phyloP scores from a whole-genome alignment of 2,329 filamentous ascomycete genomes.

The Penicillium griseofulvum region DNA sequence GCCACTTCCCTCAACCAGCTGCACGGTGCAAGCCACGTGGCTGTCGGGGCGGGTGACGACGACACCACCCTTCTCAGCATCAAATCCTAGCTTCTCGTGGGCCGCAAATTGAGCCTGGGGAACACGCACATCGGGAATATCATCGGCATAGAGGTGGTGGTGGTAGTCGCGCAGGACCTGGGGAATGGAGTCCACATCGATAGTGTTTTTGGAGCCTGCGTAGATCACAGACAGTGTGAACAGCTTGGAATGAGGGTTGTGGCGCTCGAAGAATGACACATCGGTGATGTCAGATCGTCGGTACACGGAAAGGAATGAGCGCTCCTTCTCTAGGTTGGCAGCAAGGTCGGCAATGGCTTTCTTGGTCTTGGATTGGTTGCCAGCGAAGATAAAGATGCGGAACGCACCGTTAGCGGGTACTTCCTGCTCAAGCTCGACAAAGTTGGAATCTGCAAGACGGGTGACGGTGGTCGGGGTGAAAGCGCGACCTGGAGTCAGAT shows the following conservation, averaged over 20 bases:
- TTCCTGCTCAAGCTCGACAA: slow-evolving; percentile 86
- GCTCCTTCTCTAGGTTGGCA: slow-evolving; percentile 59
- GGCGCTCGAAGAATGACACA: slow-evolving; percentile 72
- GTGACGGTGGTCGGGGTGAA: slow-evolving; percentile 79
- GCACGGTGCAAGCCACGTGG: slow-evolving; percentile 75
- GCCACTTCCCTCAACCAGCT: slow-evolving; percentile 70
- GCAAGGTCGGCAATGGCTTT: slow-evolving; percentile 70
- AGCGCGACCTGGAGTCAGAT: slow-evolving; percentile 69
- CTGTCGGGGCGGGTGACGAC: slow-evolving; percentile 84
- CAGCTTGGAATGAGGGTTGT: slow-evolving; percentile 82
- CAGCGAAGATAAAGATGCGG: slow-evolving; percentile 83
- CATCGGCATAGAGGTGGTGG: slow-evolving; percentile 83
- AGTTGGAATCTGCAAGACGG: slow-evolving; percentile 81
- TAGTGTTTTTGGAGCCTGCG: slow-evolving; percentile 62
- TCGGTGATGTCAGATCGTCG: slow-evolving; percentile 58
- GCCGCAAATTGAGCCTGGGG: slow-evolving; percentile 69
- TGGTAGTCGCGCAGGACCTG: slow-evolving; percentile 69
- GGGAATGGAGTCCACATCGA: slow-evolving; percentile 74
- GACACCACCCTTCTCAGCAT: slow-evolving; percentile 70
- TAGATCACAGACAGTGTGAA: slow-evolving; percentile 78
- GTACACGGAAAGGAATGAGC: slow-evolving; percentile 71
- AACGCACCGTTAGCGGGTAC: slow-evolving; percentile 85
- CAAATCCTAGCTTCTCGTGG: slow-evolving; percentile 82
- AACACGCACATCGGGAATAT: slow-evolving; percentile 69
- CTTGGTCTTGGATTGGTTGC: slow-evolving; percentile 58